Evolutionary conservation across 2,329 filamentous ascomycete genomes (phyloP).

Genomic region (Penicillium sp.): DNA sequence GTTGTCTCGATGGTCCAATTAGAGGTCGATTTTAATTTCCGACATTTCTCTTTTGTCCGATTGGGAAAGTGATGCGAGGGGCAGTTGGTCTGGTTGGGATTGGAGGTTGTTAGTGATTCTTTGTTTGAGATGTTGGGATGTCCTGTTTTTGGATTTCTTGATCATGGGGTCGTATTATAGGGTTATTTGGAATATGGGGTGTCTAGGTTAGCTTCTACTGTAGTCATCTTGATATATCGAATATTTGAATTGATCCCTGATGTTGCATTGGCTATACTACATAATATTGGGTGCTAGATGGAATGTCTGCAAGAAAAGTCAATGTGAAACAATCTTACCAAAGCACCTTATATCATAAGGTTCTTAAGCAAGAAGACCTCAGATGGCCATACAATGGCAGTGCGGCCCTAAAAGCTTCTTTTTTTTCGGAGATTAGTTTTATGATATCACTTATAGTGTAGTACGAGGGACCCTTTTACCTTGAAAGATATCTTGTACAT

Average conservation of each 20-base stretch:
- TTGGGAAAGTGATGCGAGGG: constrained; percentile 19
- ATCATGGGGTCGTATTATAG: background rate
- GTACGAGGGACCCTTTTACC: background rate
- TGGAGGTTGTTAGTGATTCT: background rate
- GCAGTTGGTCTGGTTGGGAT: constrained; percentile 9
- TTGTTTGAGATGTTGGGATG: constrained; percentile 1
- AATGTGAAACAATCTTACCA: background rate
- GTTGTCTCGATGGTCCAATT: constrained; percentile 17
- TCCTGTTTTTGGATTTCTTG: background rate
- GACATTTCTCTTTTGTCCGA: constrained; percentile 13
- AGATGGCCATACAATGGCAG: background rate
- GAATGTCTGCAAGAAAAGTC: background rate
- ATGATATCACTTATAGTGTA: background rate
- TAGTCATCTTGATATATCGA: background rate
- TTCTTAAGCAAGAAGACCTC: background rate
- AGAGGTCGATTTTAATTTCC: constrained; percentile 18
- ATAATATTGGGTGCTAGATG: background rate
- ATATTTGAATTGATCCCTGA: background rate
- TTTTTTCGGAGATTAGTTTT: background rate
- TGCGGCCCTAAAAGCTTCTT: background rate
- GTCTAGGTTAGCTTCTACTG: background rate
- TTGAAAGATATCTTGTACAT: background rate
- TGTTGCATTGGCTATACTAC: background rate
- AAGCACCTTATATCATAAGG: background rate
- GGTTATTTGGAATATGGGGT: background rate